Evolutionary conservation across 1,284 basidiomycete species (phyloP).

Genomic region (Volvariella surrecta): DNA sequence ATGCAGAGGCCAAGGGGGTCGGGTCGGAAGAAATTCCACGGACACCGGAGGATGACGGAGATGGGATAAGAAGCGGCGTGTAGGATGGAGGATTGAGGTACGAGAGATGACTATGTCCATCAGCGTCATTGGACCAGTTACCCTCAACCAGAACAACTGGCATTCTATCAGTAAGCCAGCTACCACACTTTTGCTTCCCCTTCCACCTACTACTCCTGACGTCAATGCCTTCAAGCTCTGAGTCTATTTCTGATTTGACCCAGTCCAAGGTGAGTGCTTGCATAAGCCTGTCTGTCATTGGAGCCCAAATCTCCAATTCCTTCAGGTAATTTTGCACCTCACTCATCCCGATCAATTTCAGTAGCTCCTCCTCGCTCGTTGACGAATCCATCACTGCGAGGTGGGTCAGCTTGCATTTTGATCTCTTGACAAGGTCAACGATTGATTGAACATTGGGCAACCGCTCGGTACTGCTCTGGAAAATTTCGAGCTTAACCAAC

Average conservation of each 20-base stretch:
- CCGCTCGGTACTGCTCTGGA: neutral
- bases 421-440: neutral
- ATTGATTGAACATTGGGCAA: neutral
- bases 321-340: neutral
- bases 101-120: too few relatives aligned
- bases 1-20: too few relatives aligned
- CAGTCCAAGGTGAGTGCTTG: neutral
- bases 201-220: neutral
- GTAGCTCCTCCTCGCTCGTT: neutral
- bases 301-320: neutral
- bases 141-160: too few relatives aligned
- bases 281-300: neutral
- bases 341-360: neutral
- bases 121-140: too few relatives aligned
- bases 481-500: neutral
- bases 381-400: neutral
- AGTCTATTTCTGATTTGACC: neutral
- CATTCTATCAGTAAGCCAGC: too few relatives aligned
- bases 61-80: too few relatives aligned
- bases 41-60: too few relatives aligned
- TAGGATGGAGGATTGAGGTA: too few relatives aligned
- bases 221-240: neutral
- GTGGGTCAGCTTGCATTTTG: neutral
- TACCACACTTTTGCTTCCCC: neutral
- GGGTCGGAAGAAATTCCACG: too few relatives aligned